Percentiles rank a stretch among this genome's conserved stretches.
Evolutionary conservation across 1,139 yeast species (phyloP).

Genomic region (Magnusiomyces magnusii): DNA sequence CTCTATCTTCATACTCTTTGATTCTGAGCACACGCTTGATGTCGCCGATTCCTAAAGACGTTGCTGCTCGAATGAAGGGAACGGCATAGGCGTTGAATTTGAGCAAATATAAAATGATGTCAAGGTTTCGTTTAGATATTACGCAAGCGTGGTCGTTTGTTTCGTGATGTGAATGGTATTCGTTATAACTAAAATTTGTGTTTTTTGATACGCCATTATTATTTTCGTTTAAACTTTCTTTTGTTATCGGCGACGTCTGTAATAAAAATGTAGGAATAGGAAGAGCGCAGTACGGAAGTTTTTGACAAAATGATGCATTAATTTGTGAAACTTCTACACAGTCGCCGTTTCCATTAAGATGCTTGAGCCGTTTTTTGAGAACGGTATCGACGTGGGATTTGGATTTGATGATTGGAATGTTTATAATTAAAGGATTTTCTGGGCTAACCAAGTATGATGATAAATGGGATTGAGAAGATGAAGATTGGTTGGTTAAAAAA

Average conservation of each 20-base stretch:
- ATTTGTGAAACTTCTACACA: neutral
- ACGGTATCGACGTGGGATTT: neutral
- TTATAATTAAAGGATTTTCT: neutral
- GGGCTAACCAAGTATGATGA: neutral
- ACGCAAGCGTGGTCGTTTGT: too few relatives aligned
- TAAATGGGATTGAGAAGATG: neutral
- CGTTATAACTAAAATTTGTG: too few relatives aligned
- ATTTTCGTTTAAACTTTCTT: neutral
- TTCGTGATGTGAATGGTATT: too few relatives aligned
- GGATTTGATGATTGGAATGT: neutral
- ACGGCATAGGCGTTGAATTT: neutral
- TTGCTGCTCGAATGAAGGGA: neutral
- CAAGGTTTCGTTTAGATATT: neutral
- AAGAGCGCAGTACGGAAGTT: neutral
- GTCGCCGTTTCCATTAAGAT: neutral
- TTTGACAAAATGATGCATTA: neutral
- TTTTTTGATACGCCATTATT: neutral
- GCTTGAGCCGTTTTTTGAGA: neutral
- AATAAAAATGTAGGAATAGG: neutral
- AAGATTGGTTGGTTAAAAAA: neutral
- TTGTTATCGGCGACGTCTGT: neutral
- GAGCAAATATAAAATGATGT: neutral
- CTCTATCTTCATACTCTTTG: neutral
- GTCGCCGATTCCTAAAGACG: neutral
- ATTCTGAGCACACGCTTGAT: neutral